Base-by-base conservation (phyloP, 129 eudicot genomes). In the Flaveria brownii region DNA sequence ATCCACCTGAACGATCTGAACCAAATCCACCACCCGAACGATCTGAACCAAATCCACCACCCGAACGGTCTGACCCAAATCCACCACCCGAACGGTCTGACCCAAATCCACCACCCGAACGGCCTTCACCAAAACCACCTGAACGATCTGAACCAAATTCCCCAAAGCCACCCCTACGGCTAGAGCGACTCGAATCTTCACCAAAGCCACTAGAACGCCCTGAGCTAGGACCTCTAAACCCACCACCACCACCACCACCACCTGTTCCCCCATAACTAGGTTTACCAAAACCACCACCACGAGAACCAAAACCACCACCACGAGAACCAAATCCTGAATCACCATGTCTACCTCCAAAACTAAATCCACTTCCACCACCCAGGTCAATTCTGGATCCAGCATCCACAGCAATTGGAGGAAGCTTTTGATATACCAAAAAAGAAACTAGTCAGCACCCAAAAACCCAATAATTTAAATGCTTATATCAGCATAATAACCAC, bases 391-490 rank as follows among this genome's bases (percentile, higher is more conserved):
- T 68, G 25, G 90, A 76, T 61, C 85, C 89, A 55, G 82, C 81
- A 36, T 89, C 97, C 56, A 81, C 90, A 76, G 83, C 83, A 55
- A 94, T 86, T 25, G 81, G 87, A 60, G 98, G 91, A 63, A 93
- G 96, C 98, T 93, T 71, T 36, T 77, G 76, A 66, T 67, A 69
- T 51, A 72, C 13, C 15, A 71, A 54, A 0, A 73, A 18, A 56
- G 14, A n/a, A 5, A 78, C 13, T 43, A 71, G 64, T 69, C 71
- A 47, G 70, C 5, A 30, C 74, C 25, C 9, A 15, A 22, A 45
- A 9, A 75, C 56, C 22, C 17, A 39, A 10, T 39, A 16, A 5
- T 12, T 22, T 52, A 17, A 28, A 54, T 64, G 30, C 26, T 36
- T 6, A 30, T 0, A 62, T 42, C 41, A 25, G 12, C 54, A 75